Evolutionary conservation across 768 basidiomycete genomes (phyloP).

Genomic region (Auricularia cornea): DNA sequence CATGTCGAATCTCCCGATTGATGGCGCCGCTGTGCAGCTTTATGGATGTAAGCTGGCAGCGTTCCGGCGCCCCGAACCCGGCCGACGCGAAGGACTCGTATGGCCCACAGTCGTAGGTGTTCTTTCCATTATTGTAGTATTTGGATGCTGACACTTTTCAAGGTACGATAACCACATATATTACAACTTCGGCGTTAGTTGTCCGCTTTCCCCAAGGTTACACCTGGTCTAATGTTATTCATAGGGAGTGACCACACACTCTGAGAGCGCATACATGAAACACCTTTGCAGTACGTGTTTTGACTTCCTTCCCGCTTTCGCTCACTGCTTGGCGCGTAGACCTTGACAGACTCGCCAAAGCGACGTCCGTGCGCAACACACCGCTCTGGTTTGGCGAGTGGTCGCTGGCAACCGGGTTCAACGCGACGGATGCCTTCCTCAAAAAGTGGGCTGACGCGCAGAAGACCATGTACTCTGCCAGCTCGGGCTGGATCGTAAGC

Average conservation of each 20-base stretch:
- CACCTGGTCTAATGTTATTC: too few relatives aligned
- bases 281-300: slow-evolving; percentile 44
- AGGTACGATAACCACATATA: slow-evolving; percentile 82
- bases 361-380: slow-evolving; percentile 35
- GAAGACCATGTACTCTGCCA: slow-evolving; percentile 52
- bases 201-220: slow-evolving; percentile 16
- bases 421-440: slow-evolving; percentile 53
- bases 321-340: slow-evolving; percentile 16
- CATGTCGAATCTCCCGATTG: neutral
- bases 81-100: slow-evolving; percentile 44
- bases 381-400: slow-evolving; percentile 54
- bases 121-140: too few relatives aligned
- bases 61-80: slow-evolving; percentile 61
- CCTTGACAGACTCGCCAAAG: slow-evolving; percentile 44
- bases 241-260: slow-evolving; percentile 58
- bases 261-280: slow-evolving; percentile 49
- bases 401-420: slow-evolving; percentile 56
- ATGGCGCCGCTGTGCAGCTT: slow-evolving; percentile 36
- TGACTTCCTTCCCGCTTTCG: neutral
- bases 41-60: slow-evolving; percentile 77
- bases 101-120: slow-evolving; percentile 60
- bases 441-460: slow-evolving; percentile 68
- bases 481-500: slow-evolving; percentile 65
- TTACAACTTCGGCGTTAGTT: slow-evolving; percentile 39
- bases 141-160: too few relatives aligned